Evolutionary conservation across 495 filamentous ascomycete genomes (phyloP).

Genomic region (Hypoxylon subgilvum): DNA sequence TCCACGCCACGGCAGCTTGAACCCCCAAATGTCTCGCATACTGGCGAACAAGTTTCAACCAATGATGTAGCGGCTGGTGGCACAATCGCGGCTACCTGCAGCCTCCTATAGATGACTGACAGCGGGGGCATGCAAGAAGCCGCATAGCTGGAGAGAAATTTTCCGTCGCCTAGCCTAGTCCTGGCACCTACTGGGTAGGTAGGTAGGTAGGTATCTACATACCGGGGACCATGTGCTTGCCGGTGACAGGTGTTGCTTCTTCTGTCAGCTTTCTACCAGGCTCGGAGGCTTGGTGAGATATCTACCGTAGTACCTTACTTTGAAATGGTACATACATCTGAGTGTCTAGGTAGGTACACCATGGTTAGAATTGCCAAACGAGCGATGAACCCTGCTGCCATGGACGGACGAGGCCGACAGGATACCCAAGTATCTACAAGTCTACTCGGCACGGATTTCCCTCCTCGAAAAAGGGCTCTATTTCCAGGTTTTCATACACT

Average conservation of each 20-base stretch:
- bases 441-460: constrained; percentile 27
- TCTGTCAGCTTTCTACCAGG: neutral
- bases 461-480: neutral
- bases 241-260: constrained; percentile 12
- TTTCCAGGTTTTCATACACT: neutral
- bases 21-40: constrained; percentile 36
- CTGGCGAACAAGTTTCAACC: constrained; percentile 31
- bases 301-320: constrained; percentile 7
- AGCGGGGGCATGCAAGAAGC: constrained; percentile 40
- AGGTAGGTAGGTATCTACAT: constrained; percentile 1
- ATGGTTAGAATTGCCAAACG: neutral
- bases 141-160: constrained; percentile 34
- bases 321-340: constrained; percentile 3
- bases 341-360: neutral
- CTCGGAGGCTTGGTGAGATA: constrained; percentile 25
- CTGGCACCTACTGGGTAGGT: constrained; percentile 8
- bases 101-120: constrained; percentile 39
- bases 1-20: constrained; percentile 11
- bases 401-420: neutral
- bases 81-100: constrained; percentile 35
- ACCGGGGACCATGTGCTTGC: constrained; percentile 23
- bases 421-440: no score
- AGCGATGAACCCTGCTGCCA: neutral
- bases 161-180: constrained; percentile 32
- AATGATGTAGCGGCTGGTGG: constrained; percentile 35